Evolutionary conservation across 768 basidiomycete genomes (phyloP), one percentile per base, ranked within the genome.

Genomic region (Mrakia frigida): DNA sequence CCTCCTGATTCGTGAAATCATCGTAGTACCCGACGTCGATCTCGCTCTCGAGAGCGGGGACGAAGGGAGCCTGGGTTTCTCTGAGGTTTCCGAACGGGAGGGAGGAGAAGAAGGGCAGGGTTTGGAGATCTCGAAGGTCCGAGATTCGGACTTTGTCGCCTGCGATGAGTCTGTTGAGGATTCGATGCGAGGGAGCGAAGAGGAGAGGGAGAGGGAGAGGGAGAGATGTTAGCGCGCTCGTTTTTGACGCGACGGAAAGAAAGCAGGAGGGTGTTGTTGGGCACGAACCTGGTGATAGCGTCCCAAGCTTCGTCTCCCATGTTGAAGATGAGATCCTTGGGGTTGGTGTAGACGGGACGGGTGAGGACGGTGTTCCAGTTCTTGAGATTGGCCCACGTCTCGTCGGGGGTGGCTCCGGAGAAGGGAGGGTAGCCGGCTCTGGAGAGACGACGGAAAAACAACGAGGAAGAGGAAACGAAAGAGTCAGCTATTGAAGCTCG

Each of bases 321-420:
- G 84, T 98, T 99, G 87, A 98, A 99, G 79, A 98, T 92, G 59
- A 94, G 86, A 83, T 99, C 97, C 82, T 98, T 95, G 2, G 93
- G 92, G 79, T 91, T 90, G 82, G 98, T 95, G 80, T 98, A 99
- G 80, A 94, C 91, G 2, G 97, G 97, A 75, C 97, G 84, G n/a
- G 91, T 86, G 6, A 99, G 86, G 0, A 94, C 93, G 78, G 91
- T 91, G 25, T 90, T 89, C 97, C 97, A 99, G 82, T 98, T 98
- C 84, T 98, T 98, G 78, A 99, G 85, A 84, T 98, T 98, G 23
- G 93, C 93, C 97, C 97, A 99, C 0, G 97, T 99, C 84, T 99
- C 97, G 79, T 99, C 94, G 0, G 94, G 92, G 0, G 91, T 94
- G 56, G 91, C 89, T 25, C 97, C 97, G 67, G 93, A 97, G 85